phyloP scores from a whole-genome alignment of 139 green algal genomes.

The Chlamydomonas urium region DNA sequence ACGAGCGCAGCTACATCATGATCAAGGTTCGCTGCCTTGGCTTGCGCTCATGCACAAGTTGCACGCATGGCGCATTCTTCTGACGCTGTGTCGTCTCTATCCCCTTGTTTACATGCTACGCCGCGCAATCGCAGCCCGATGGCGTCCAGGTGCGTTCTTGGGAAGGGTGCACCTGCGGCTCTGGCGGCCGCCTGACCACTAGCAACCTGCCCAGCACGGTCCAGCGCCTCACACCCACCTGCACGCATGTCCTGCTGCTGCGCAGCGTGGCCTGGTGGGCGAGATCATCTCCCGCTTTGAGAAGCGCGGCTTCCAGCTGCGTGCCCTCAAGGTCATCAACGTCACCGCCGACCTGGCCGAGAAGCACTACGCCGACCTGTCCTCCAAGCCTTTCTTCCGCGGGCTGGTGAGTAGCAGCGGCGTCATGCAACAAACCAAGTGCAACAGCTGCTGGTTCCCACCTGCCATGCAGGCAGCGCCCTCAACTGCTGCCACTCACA shows the following conservation, averaged over 20 bases:
- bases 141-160: slow-evolving; percentile 17
- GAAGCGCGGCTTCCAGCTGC: slow-evolving; percentile 73
- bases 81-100: too few relatives aligned
- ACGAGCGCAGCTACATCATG: slow-evolving; percentile 35
- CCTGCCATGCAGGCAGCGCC: background rate
- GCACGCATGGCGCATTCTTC: background rate
- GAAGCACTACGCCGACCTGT: slow-evolving; percentile 88
- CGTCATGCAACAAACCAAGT: too few relatives aligned
- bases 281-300: slow-evolving; percentile 77
- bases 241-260: background rate
- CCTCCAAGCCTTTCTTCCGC: slow-evolving; percentile 84
- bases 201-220: background rate
- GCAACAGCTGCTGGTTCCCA: background rate
- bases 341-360: slow-evolving; percentile 76
- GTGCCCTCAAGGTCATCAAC: slow-evolving; percentile 80
- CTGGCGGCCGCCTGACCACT: background rate
- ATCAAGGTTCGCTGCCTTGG: background rate
- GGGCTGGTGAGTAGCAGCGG: slow-evolving; percentile 40
- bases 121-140: slow-evolving; percentile 14
- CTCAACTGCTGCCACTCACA: background rate
- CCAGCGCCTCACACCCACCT: background rate
- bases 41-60: background rate
- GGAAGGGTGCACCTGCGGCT: background rate
- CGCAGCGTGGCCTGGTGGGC: slow-evolving; percentile 61
- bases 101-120: background rate